Evolutionary conservation across 805 yeast genomes (phyloP).

Genomic region (Schizosaccharomyces osmophilus): DNA sequence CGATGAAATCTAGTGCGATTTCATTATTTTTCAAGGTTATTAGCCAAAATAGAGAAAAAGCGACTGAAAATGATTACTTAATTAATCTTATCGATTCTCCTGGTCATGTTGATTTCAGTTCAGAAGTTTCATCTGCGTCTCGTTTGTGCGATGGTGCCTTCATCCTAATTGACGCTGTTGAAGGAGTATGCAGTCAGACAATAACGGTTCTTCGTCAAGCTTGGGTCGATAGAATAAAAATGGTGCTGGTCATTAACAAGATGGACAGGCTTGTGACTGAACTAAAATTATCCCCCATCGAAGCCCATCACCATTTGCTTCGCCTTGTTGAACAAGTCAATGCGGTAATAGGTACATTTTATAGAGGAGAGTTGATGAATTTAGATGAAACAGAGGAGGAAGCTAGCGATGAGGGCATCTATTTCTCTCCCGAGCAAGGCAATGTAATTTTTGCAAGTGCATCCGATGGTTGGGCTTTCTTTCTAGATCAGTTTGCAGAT

Average conservation of each 20-base stretch:
- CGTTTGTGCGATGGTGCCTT: constrained; percentile 92
- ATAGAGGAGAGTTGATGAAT: constrained; percentile 76
- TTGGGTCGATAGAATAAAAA: constrained; percentile 79
- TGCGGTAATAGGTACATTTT: constrained; percentile 80
- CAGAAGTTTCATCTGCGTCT: constrained; percentile 90
- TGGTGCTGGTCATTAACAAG: constrained; percentile 71
- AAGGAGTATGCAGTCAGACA: constrained; percentile 95
- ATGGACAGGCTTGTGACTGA: constrained; percentile 70
- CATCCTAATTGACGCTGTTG: constrained; percentile 85
- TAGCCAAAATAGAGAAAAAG: background rate
- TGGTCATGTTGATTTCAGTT: constrained; percentile 93
- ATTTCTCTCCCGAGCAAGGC: constrained; percentile 66
- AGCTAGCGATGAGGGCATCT: constrained; percentile 34
- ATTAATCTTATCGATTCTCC: constrained; percentile 92
- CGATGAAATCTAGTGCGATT: constrained; percentile 88
- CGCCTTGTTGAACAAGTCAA: constrained; percentile 79
- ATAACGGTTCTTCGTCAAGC: constrained; percentile 84
- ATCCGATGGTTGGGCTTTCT: constrained; percentile 94
- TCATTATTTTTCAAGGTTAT: constrained; percentile 62
- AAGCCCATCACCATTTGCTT: constrained; percentile 60
- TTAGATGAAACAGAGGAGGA: constrained; percentile 26
- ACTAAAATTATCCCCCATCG: constrained; percentile 54
- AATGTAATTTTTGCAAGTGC: constrained; percentile 84
- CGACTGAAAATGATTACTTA: constrained; percentile 20
- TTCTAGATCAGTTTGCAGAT: constrained; percentile 65